A percentile compares a stretch with the other conserved stretches of the same genome.
phyloP scores from a whole-genome alignment of 2,329 filamentous ascomycete species.

The Neofusicoccum laricinum region DNA sequence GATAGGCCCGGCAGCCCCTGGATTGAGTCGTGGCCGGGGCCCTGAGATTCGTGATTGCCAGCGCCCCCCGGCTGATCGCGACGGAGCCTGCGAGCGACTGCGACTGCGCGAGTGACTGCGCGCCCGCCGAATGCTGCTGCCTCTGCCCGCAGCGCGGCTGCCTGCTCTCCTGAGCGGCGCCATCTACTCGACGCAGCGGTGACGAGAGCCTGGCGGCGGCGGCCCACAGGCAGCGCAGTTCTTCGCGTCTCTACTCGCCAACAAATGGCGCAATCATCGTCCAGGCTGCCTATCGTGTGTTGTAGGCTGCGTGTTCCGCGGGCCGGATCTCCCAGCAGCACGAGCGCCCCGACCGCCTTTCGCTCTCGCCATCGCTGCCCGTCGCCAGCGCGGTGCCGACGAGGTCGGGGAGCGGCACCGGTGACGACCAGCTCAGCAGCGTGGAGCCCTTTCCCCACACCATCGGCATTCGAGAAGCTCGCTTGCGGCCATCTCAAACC shows the following conservation, averaged over 20 bases:
- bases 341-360: slow-evolving; percentile 3
- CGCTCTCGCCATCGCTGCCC: background rate
- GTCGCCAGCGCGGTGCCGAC: background rate
- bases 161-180: background rate
- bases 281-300: slow-evolving; percentile 1
- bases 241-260: slow-evolving; percentile 6
- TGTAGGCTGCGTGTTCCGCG: background rate
- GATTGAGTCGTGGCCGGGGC: background rate
- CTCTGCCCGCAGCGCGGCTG: background rate
- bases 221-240: slow-evolving; percentile 13
- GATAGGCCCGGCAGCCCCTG: background rate
- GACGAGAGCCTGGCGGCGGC: background rate
- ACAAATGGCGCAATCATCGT: slow-evolving; percentile 14
- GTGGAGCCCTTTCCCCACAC: slow-evolving; percentile 4
- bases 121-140: slow-evolving; percentile 1
- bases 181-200: slow-evolving; percentile 11
- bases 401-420: background rate
- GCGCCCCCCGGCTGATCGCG: background rate
- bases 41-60: background rate
- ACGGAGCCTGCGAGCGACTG: background rate
- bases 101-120: background rate
- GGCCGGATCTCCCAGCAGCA: background rate
- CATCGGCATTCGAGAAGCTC: slow-evolving; percentile 7
- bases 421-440: slow-evolving; percentile 3
- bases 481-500: slow-evolving; percentile 1